These are phyloP conservation scores for Begonia loranthoides DNA, from an alignment of 306 rosid genomes.

Conservation along the genomic window DNA sequence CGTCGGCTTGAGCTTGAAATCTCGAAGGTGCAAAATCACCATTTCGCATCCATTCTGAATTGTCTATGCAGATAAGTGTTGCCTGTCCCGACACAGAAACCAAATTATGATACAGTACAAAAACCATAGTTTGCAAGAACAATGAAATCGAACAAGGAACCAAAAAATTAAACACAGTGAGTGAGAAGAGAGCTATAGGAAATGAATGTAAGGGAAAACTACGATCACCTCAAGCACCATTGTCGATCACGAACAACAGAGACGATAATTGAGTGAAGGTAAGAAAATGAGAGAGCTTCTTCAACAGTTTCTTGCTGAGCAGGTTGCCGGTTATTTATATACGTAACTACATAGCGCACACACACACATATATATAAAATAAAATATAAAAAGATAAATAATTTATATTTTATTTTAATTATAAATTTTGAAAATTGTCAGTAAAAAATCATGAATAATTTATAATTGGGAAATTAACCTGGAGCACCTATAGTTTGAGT, in stretches of 20 bases:
- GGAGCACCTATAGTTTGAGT: too few species aligned
- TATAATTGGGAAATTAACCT: too few species aligned
- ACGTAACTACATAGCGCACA: too few species aligned
- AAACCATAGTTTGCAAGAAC: constrained; percentile 2
- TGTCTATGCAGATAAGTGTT: constrained; percentile 71
- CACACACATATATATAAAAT: too few species aligned
- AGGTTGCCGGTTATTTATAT: not conserved
- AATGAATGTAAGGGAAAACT: not conserved
- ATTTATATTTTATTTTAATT: too few species aligned
- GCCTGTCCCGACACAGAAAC: constrained; percentile 25
- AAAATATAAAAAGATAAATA: too few species aligned
- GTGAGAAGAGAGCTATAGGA: not conserved
- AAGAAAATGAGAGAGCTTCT: not conserved
- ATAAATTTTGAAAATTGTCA: too few species aligned
- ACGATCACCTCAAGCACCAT: constrained; percentile 14
- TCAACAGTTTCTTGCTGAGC: constrained; percentile 4
- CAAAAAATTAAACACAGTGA: not conserved
- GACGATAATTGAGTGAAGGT: constrained; percentile 1
- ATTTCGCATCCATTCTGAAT: constrained; percentile 78
- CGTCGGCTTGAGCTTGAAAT: constrained; percentile 70
- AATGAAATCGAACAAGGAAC: not conserved
- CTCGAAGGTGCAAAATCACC: constrained; percentile 68
- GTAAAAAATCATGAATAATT: too few species aligned
- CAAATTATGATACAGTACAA: not conserved
- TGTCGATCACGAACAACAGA: not conserved